Evolutionary conservation across 2,329 filamentous ascomycete genomes (phyloP).

Genomic region (Pseudogymnoascus sp.): DNA sequence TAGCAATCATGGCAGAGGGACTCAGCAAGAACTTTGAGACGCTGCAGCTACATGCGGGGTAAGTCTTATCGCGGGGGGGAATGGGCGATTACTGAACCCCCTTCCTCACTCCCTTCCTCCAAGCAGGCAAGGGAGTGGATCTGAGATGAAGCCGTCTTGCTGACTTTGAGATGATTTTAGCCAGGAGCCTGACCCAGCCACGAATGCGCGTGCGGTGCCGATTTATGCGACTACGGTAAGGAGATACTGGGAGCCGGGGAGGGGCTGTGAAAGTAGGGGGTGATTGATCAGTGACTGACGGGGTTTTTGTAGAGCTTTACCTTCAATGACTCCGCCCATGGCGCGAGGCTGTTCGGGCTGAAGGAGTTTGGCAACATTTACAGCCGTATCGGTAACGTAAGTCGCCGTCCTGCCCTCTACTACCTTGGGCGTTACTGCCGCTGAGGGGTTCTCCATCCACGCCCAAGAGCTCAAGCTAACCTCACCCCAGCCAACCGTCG

Average conservation of each 20-base stretch:
- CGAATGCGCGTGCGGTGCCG: slow-evolving; percentile 83
- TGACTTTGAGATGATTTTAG: slow-evolving; percentile 38
- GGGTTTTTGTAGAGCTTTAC: slow-evolving; percentile 61
- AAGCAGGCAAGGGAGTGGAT: too few relatives aligned
- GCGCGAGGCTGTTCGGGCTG: slow-evolving; percentile 87
- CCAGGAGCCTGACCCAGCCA: slow-evolving; percentile 69
- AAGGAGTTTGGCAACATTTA: slow-evolving; percentile 98
- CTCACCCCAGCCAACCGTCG: slow-evolving; percentile 71
- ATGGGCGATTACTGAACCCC: neutral
- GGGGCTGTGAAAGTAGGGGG: slow-evolving; percentile 12
- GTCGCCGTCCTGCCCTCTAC: neutral
- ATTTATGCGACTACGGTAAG: slow-evolving; percentile 85
- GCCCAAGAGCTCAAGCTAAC: neutral
- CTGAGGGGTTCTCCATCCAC: neutral
- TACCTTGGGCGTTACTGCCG: neutral
- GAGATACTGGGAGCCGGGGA: neutral
- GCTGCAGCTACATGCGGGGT: slow-evolving; percentile 79
- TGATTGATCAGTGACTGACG: slow-evolving; percentile 14
- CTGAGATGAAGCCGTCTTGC: slow-evolving; percentile 4
- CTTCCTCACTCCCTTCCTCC: too few relatives aligned
- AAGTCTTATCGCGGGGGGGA: slow-evolving; percentile 27
- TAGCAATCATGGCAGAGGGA: slow-evolving; percentile 24
- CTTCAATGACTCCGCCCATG: slow-evolving; percentile 95
- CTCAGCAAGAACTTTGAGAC: slow-evolving; percentile 67
- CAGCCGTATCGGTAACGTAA: slow-evolving; percentile 86